Base-by-base conservation (phyloP, 1,139 yeast genomes). In the Magnusiomyces magnusii region DNA sequence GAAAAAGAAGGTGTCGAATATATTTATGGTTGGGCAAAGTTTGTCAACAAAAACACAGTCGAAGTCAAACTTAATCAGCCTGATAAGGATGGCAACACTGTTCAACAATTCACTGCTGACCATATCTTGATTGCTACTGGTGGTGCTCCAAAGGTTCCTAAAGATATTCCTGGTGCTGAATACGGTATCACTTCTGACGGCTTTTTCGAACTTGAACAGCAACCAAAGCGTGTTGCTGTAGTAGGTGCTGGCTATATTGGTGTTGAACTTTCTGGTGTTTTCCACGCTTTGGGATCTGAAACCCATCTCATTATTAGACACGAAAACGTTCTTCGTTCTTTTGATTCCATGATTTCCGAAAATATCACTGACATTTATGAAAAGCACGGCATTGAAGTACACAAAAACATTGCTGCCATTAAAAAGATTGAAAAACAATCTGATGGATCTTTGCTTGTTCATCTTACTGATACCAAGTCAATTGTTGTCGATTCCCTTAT, bases 221-320 rank as follows among this genome's bases (percentile, higher is more conserved):
- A 92, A 75, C 99, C 99, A 55, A 86, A 89, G 74, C 80, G 84
- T 57, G 99, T 93, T 34, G 98, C 96, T 1, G 80, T 95, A 64
- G 96, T 93, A 19, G 99, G 99, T 66, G 97, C 97, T 49, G 99
- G 99, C 53, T 93, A 93, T 76, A 93, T 93, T 72, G 98, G 97
- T 60, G 87, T 91, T 54, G 99, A 93, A 75, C 81, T 93, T 59
- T 87, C 97, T 2, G 99, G 99, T 64, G 90, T 93, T 53, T 93
- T 93, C 82, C 80, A 86, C 64, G 90, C 91, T 39, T 79, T 93
- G 62, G 96, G 96, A 17, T 73, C 92, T n/a, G 90, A 93, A 66
- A 86, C 96, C 55, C 92, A 88, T 71, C 74, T 93, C 73, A 82
- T 92, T 62, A 87, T 93, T 63, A 85, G 99, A 76, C 95, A 96